A percentile compares a stretch with the other conserved stretches of the same genome.
These are phyloP conservation scores for Penicillium freii DNA, from an alignment of 2,329 filamentous ascomycete genomes.

Conservation along the genomic window DNA sequence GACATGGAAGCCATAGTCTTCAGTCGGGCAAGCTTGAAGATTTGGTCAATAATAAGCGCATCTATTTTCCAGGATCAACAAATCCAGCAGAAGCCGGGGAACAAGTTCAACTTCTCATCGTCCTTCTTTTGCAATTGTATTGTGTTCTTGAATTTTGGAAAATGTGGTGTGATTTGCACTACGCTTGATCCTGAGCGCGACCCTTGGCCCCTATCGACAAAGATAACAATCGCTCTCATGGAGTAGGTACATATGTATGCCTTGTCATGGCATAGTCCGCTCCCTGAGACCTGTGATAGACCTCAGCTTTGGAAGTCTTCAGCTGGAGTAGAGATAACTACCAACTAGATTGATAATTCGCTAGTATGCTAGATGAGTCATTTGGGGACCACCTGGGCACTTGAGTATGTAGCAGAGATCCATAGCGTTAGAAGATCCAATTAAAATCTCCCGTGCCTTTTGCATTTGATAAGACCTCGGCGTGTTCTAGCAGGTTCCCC, in stretches of 20 bases:
- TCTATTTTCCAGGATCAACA: too few species aligned
- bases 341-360: not conserved
- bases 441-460: not conserved
- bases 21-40: too few species aligned
- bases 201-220: not conserved
- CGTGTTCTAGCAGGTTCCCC: constrained; percentile 28
- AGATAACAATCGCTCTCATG: not conserved
- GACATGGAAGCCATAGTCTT: too few species aligned
- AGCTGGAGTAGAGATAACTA: not conserved
- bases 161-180: not conserved
- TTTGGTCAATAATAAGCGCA: too few species aligned
- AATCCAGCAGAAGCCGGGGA: too few species aligned
- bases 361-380: not conserved
- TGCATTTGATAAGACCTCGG: constrained; percentile 1
- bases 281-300: not conserved
- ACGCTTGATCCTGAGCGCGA: not conserved
- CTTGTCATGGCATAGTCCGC: not conserved
- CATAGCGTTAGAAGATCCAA: not conserved
- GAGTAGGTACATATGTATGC: not conserved
- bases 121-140: too few species aligned
- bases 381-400: not conserved
- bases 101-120: too few species aligned
- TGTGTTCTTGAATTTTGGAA: not conserved
- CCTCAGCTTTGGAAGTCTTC: not conserved
- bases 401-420: not conserved